phyloP scores from a whole-genome alignment of 495 filamentous ascomycete species.

The Trichoderma orchidacearum region DNA sequence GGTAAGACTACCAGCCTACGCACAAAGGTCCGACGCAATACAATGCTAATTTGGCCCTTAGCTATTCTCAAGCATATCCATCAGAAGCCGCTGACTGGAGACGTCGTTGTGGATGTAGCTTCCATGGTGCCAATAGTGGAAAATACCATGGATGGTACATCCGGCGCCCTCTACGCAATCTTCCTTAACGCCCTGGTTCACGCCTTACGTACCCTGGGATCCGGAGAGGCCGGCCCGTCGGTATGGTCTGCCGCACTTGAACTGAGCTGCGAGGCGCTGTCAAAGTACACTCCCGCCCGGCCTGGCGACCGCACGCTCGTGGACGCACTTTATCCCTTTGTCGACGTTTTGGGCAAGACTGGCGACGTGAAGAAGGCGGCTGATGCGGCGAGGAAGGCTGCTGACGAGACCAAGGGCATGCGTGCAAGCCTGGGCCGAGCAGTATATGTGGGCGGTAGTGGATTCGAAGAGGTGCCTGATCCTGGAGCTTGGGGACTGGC shows the following conservation, averaged over 20 bases:
- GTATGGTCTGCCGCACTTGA: slow-evolving; percentile 67
- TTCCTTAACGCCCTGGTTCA: slow-evolving; percentile 85
- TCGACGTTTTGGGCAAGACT: slow-evolving; percentile 49
- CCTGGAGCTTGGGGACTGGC: slow-evolving; percentile 80
- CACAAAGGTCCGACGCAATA: too few relatives aligned
- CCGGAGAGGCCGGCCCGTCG: slow-evolving; percentile 31
- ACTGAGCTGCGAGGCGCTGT: slow-evolving; percentile 54
- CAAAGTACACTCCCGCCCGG: slow-evolving; percentile 78
- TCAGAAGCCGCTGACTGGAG: slow-evolving; percentile 41
- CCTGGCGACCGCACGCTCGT: slow-evolving; percentile 83
- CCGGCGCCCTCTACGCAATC: slow-evolving; percentile 88
- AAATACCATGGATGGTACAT: slow-evolving; percentile 87
- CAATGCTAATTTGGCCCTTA: slow-evolving; percentile 9
- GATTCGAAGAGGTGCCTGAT: slow-evolving; percentile 71
- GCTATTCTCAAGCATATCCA: slow-evolving; percentile 57
- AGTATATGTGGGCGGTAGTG: slow-evolving; percentile 84
- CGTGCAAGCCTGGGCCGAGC: slow-evolving; percentile 73
- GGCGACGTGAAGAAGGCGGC: slow-evolving; percentile 57
- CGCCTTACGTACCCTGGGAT: slow-evolving; percentile 45
- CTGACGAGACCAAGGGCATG: slow-evolving; percentile 83
- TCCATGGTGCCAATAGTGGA: slow-evolving; percentile 78
- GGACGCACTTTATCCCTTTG: slow-evolving; percentile 82
- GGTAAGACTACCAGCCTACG: slow-evolving; percentile 23
- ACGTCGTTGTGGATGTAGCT: slow-evolving; percentile 57
- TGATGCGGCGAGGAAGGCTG: slow-evolving; percentile 58